Evolutionary conservation across 192 early-diverging fungal species (phyloP).

Genomic region (Haplosporangium gracile): DNA sequence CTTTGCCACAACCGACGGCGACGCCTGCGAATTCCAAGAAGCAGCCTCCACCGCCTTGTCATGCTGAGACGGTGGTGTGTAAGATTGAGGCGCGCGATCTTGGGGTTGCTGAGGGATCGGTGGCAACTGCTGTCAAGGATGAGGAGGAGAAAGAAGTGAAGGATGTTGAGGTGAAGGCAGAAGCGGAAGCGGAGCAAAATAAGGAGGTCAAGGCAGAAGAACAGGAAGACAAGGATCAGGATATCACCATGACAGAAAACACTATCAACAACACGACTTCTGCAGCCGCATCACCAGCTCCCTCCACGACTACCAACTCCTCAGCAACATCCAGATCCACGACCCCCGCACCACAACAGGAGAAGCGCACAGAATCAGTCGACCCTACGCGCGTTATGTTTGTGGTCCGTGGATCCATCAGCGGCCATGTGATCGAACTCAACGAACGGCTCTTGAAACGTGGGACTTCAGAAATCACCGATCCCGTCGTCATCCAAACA

Average conservation of each 20-base stretch:
- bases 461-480: constrained; percentile 15
- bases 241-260: neutral
- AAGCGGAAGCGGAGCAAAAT: neutral
- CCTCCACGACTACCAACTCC: neutral
- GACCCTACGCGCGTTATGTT: constrained; percentile 44
- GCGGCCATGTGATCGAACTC: constrained; percentile 46
- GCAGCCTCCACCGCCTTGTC: constrained; percentile 35
- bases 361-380: constrained; percentile 18
- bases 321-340: neutral
- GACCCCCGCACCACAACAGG: neutral
- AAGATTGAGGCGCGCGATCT: constrained; percentile 46
- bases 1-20: constrained; percentile 39
- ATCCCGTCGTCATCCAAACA: constrained; percentile 27
- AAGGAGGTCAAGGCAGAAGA: neutral
- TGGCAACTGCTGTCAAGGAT: neutral
- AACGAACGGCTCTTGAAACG: constrained; percentile 32
- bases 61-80: constrained; percentile 42
- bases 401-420: constrained; percentile 35
- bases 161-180: neutral
- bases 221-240: neutral
- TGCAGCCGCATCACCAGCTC: neutral
- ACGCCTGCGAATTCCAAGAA: constrained; percentile 49
- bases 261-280: neutral
- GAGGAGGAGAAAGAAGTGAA: neutral
- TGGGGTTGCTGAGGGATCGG: neutral